Evolutionary conservation across 2,329 filamentous ascomycete species (phyloP).

Genomic region (Paramyrothecium sp.): DNA sequence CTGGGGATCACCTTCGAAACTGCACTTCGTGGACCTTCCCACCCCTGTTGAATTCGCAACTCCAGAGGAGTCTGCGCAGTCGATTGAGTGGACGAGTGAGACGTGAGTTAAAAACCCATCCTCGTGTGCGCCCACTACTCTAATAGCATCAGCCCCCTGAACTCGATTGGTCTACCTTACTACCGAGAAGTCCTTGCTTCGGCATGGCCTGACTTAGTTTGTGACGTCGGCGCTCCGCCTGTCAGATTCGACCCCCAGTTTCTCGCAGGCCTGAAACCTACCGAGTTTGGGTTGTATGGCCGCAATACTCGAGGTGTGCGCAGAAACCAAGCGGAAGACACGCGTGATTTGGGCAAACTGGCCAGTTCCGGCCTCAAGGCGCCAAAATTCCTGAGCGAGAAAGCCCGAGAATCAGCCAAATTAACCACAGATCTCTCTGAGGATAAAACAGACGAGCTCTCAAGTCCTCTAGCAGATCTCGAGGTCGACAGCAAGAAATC

Average conservation of each 20-base stretch:
- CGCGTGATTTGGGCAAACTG: slow-evolving; percentile 60
- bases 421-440: slow-evolving; percentile 39
- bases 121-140: not conserved
- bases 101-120: slow-evolving; percentile 48
- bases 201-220: slow-evolving; percentile 83
- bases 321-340: slow-evolving; percentile 82
- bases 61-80: slow-evolving; percentile 53
- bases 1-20: slow-evolving; percentile 83
- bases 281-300: slow-evolving; percentile 76
- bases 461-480: slow-evolving; percentile 64
- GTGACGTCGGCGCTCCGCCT: slow-evolving; percentile 82
- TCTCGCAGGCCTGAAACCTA: slow-evolving; percentile 64
- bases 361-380: slow-evolving; percentile 63
- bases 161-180: slow-evolving; percentile 85
- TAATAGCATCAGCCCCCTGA: slow-evolving; percentile 63
- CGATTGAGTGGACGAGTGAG: slow-evolving; percentile 69
- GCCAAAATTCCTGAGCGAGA: slow-evolving; percentile 94
- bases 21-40: slow-evolving; percentile 82
- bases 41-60: slow-evolving; percentile 78
- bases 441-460: slow-evolving; percentile 53
- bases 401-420: slow-evolving; percentile 67
- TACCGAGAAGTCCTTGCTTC: slow-evolving; percentile 88
- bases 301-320: slow-evolving; percentile 70
- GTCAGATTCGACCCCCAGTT: slow-evolving; percentile 70
- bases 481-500: slow-evolving; percentile 73